Evolutionary conservation across 2,329 filamentous ascomycete species (phyloP), one percentile per base, ranked within the genome.

Genomic region (Curvularia sp.): DNA sequence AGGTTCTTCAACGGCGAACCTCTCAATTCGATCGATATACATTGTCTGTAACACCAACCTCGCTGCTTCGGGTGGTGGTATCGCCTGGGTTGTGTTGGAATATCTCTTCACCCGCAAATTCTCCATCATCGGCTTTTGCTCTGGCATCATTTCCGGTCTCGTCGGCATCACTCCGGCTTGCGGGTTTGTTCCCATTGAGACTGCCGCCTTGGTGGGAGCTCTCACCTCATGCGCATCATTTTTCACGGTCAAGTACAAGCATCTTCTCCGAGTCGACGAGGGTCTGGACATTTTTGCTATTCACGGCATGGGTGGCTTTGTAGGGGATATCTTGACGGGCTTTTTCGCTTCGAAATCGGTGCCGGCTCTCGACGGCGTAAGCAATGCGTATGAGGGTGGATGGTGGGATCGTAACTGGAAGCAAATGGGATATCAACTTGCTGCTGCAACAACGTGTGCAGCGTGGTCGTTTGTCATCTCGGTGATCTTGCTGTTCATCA

Each of bases 221-320:
- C 62, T 87, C 2, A 86, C 85, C 0, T 76, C 81, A 0, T 68
- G 78, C 2, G 75, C 77, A 20, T 85, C 81, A 61, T 82, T 81
- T 57, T 82, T 81, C 56, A 72, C 79, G 10, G 81, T 72, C 10
- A 80, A 62, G 8, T 75, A 75, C 63, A 86, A 86, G 64, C 77
- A 85, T 50, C 75, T 84, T 58, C 73, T 86, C 5, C 77, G 78
- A 8, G 79, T 87, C 10, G 85, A 87, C 57, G 85, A 87, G 46
- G 84, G 84, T 2, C 79, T 87, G 51, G 85, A 87, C 58, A 85
- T 87, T 49, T 87, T 86, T 59, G 84, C 84, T 30, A 81, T 87
- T 28, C 85, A 88, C 66, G 85, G 85, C 18, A 75, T 87, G 1
- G 85, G 85, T n/a, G 85, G 85, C 10, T 80, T 83, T 61, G 79